Evolutionary conservation across 306 rosid species (phyloP), one percentile per base, ranked within the genome.

Genomic region (Dalbergia cultrata): DNA sequence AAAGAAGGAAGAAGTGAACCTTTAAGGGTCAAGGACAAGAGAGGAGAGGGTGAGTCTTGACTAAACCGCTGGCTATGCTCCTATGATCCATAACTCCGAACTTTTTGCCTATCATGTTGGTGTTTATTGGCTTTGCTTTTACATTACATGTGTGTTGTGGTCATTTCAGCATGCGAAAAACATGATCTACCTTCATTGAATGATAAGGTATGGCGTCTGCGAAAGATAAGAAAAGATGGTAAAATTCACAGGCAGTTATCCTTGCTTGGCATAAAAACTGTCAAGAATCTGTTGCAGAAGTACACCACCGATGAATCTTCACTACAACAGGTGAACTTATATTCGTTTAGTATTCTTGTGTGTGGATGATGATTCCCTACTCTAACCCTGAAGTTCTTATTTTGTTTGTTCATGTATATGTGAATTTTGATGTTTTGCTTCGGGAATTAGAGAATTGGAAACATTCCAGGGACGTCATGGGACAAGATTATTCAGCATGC

Each of bases 171-270:
- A 45, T 52, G 82, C 52, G 33, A 18, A 86, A 92, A 92, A 33
- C 79, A 44, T 43, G 21, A 75, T 6, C 83, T 47, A 35, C 93
- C 95, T 7, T 43, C 26, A 0, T 72, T 87, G 78, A 8, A 31
- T 6, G 97, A 92, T 21, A 73, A 84, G 33, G 18, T 90, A 16
- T 90, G 92, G 92, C 90, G 95, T 17, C 70, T 92, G 77, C 73
- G 22, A 52, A 62, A 4, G 35, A 88, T 92, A 16, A 52, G 67
- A 1, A 90, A 67, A 79, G 75, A 14, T 0, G 90, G 95, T 9
- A 2, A 13, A 5, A 26, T 8, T 45, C 78, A 78, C 35, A 35
- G 3, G 62, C 39, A 45, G 43, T 41, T 92, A 58, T 3, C 11
- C 6, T 0, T 3, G 0, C 0, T 0, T 2, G 77, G 75, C 50